Evolutionary conservation across 495 filamentous ascomycete genomes (phyloP).

Genomic region (Tuber umbilicatum): DNA sequence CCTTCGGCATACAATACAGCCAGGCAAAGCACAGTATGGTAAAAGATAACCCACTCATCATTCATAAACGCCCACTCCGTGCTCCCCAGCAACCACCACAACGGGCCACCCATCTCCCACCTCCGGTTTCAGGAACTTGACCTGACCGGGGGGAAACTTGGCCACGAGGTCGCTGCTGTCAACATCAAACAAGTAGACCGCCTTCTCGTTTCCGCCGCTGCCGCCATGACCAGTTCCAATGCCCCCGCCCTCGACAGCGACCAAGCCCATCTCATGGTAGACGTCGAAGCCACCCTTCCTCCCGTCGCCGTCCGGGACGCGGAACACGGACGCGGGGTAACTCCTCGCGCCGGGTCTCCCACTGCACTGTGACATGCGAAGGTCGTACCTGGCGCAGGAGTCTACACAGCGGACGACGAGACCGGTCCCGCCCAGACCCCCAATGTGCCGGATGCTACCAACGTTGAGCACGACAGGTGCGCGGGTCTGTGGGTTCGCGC

Average conservation of each 20-base stretch:
- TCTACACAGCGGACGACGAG: background rate
- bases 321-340: background rate
- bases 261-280: background rate
- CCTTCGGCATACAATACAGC: background rate
- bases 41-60: background rate
- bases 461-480: background rate
- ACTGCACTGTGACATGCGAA: background rate
- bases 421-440: background rate
- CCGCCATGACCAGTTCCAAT: background rate
- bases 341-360: background rate
- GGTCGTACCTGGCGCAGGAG: background rate
- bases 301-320: background rate
- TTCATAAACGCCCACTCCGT: background rate
- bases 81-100: background rate
- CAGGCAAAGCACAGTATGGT: background rate
- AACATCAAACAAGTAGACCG: background rate
- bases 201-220: background rate
- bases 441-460: background rate
- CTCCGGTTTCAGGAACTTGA: background rate
- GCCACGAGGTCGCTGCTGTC: background rate
- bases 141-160: background rate
- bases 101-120: background rate
- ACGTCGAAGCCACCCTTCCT: background rate
- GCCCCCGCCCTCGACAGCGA: background rate
- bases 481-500: background rate